Base-by-base conservation (phyloP, 768 basidiomycete genomes). In the Megacollybia marginata region DNA sequence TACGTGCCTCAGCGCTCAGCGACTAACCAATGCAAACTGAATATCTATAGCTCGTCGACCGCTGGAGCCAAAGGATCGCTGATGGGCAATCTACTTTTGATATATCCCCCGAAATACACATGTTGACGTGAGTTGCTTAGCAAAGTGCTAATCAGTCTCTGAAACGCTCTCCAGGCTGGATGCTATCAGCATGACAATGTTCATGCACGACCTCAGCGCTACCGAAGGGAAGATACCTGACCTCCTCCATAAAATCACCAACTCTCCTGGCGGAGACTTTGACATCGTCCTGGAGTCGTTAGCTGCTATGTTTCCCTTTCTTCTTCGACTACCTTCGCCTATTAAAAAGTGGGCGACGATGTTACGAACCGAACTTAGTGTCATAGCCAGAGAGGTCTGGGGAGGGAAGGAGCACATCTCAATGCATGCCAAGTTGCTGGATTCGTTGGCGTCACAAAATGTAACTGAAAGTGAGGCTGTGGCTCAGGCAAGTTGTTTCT, bases 111-210 rank as follows among this genome's bases (percentile, higher is more conserved):
- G 23, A 28, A 28, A 28, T 28, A 28, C 23, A 28, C 23, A 28
- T 28, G 23, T 28, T 28, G 23, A 28, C 23, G 23, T 28, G 23
- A 28, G 23, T 28, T 28, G 6, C 23, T 6, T 28, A 28, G 23
- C 23, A 28, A 28, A 28, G 23, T 28, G 23, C 23, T 28, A 28
- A 3, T 28, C 23, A 28, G 2, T 28, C 6, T 6, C 23, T 28
- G 23, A 28, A 28, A 28, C n/a, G n/a, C 23, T 28, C 6, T 6
- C 23, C 6, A 28, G 23, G 23, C 19, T 52, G 9, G 50, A 52
- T 44, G 50, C 50, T 13, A 52, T 52, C 35, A 34, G 31, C 20
- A 52, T 52, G 50, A 48, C 54, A 6, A 55, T 55, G 52, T 55
- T 55, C 44, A 44, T 44, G 32, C 33, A 55, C 36, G 33, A 48